These are phyloP conservation scores for Neurospora sublineolata DNA, from an alignment of 495 filamentous ascomycete genomes.

Conservation along the genomic window DNA sequence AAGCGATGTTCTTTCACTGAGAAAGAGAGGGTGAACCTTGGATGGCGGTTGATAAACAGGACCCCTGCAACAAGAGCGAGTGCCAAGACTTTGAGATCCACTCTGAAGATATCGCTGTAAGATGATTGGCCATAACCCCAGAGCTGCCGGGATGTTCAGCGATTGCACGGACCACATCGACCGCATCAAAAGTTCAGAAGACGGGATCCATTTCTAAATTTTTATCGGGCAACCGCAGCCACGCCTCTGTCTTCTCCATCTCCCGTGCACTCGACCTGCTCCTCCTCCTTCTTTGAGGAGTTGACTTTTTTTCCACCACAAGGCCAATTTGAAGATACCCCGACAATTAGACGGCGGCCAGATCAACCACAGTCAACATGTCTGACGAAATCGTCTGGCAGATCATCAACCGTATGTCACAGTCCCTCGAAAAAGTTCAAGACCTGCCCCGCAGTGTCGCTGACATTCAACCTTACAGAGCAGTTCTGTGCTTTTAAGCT, in stretches of 20 bases:
- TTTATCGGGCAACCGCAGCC: not conserved
- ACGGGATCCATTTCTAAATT: constrained; percentile 1
- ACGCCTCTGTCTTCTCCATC: not conserved
- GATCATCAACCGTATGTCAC: constrained; percentile 24
- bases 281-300: not conserved
- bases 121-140: not conserved
- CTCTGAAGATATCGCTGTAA: not conserved
- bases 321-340: not conserved
- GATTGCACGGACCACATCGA: not conserved
- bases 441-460: not conserved
- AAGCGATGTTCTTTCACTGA: not conserved
- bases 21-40: not conserved
- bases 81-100: not conserved
- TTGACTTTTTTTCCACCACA: not conserved
- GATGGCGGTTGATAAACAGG: not conserved
- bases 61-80: not conserved
- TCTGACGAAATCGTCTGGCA: constrained; percentile 96
- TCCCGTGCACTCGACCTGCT: not conserved
- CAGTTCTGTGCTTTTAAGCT: constrained; percentile 96
- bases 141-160: not conserved
- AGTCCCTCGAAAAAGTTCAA: not conserved
- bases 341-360: not conserved
- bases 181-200: not conserved
- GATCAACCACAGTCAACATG: constrained; percentile 7
- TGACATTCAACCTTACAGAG: constrained; percentile 32